Base-by-base conservation (phyloP, 1,284 basidiomycete species). In the Xerocomus minutiporus region DNA sequence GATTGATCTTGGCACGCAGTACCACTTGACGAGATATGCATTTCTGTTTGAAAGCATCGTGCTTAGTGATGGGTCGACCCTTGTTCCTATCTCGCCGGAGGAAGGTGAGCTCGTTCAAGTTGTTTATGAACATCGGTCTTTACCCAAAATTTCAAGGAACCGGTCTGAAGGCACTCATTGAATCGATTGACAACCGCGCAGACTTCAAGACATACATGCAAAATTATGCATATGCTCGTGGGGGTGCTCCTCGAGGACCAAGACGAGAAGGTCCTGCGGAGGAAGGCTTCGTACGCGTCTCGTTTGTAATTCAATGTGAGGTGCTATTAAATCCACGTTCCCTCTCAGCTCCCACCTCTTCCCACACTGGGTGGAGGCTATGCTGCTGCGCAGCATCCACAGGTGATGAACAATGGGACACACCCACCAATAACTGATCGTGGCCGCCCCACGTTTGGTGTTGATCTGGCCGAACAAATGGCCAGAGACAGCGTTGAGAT, bases 171-270 rank as follows among this genome's bases (percentile, higher is more conserved):
- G 76, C 85, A 1, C 83, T 92, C 7, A 88, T 91, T 52, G 94
- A 98, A 67, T 79, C 82, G 8, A 97, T 99, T 61, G 96, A 99
- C 73, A 95, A 95, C 64, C 83, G 93, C 26, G 78, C 84, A 39
- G 97, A 99, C 72, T 99, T 99, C 75, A 96, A 91, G 73, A 82
- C 82, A 20, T 99, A 90, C 70, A 97, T 99, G 94, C 91, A 97
- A 67, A 93, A 97, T 66, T 99, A 97, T 66, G 87, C 91, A 1
- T 88, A 84, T 59, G 91, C 91, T 6, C 88, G 91, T 57, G 91
- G 83, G 2, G 75, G 77, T 51, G 67, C 64, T 39, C 73, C 80
- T 34, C 79, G 83, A 46, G 91, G 88, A 9, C 91, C 88, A 17
- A 77, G 89, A 53, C 75, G 92, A 60, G 90, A 93, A 58, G 92